Percentiles rank a stretch among this genome's conserved stretches.
Evolutionary conservation across 257 asterid species (phyloP).

Genomic region (Penstemon eatonii): DNA sequence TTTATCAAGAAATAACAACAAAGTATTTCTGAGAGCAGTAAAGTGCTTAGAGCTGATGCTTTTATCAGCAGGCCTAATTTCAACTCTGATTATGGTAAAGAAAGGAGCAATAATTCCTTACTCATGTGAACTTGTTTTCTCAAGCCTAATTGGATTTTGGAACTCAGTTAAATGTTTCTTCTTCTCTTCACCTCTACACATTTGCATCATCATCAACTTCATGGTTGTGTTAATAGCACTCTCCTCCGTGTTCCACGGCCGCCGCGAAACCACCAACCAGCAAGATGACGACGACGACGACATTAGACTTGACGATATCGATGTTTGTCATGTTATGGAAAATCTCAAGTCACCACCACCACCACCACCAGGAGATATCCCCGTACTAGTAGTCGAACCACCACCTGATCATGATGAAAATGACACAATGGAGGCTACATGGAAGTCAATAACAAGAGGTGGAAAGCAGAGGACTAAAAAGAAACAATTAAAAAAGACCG

Average conservation of each 20-base stretch:
- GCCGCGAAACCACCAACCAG: slow-evolving; percentile 16
- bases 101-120: slow-evolving; percentile 36
- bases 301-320: not conserved
- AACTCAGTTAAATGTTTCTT: slow-evolving; percentile 32
- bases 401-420: slow-evolving; percentile 24
- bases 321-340: slow-evolving; percentile 16
- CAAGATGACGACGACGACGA: not conserved
- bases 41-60: slow-evolving; percentile 49
- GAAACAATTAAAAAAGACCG: slow-evolving; percentile 44
- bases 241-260: slow-evolving; percentile 39
- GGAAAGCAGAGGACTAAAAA: slow-evolving; percentile 29
- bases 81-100: slow-evolving; percentile 30
- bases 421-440: slow-evolving; percentile 62
- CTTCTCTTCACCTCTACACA: slow-evolving; percentile 45
- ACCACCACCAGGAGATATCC: slow-evolving; percentile 3
- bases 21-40: slow-evolving; percentile 28
- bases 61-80: slow-evolving; percentile 45
- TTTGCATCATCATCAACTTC: slow-evolving; percentile 37
- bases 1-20: slow-evolving; percentile 32
- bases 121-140: slow-evolving; percentile 32
- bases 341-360: slow-evolving; percentile 23
- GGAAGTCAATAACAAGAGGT: slow-evolving; percentile 53
- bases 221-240: slow-evolving; percentile 40
- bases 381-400: not conserved
- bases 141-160: slow-evolving; percentile 31